These are phyloP conservation scores for Daldinia caldariorum DNA, from an alignment of 495 filamentous ascomycete species.

Conservation along the genomic window DNA sequence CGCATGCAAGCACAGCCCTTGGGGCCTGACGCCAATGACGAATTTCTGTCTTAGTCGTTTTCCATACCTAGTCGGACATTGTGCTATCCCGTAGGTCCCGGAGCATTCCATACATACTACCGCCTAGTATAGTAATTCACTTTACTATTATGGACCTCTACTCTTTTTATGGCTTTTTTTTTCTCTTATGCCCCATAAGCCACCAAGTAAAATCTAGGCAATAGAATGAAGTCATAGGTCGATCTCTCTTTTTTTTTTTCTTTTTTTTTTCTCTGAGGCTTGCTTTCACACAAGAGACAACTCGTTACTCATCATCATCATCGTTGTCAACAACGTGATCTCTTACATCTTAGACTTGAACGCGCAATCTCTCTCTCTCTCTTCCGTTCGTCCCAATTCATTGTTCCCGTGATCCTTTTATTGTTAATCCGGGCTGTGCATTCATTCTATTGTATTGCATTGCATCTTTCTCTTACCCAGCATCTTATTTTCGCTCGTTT, in stretches of 20 bases:
- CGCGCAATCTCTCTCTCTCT: conserved; percentile 20
- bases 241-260: conserved; percentile 19
- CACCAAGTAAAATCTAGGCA: conserved; percentile 14
- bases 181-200: conserved; percentile 5
- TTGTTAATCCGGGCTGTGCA: not conserved
- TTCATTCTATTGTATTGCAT: not conserved
- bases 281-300: conserved; percentile 14
- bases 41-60: conserved; percentile 14
- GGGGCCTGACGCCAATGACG: conserved; percentile 28
- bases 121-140: too few relatives aligned
- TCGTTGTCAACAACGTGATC: conserved; percentile 32
- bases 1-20: conserved; percentile 17
- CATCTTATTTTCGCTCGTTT: conserved; percentile 13
- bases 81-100: conserved; percentile 26
- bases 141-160: too few relatives aligned
- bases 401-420: conserved; percentile 4
- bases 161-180: too few relatives aligned
- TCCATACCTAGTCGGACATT: not conserved
- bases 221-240: conserved; percentile 41
- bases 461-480: not conserved
- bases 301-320: conserved; percentile 18
- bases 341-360: conserved; percentile 10
- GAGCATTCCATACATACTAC: not conserved
- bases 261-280: conserved; percentile 3
- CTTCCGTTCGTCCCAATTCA: conserved; percentile 11